A percentile compares a stretch with the other conserved stretches of the same genome.
phyloP scores from a whole-genome alignment of 805 yeast genomes.

The Pichia occidentalis region DNA sequence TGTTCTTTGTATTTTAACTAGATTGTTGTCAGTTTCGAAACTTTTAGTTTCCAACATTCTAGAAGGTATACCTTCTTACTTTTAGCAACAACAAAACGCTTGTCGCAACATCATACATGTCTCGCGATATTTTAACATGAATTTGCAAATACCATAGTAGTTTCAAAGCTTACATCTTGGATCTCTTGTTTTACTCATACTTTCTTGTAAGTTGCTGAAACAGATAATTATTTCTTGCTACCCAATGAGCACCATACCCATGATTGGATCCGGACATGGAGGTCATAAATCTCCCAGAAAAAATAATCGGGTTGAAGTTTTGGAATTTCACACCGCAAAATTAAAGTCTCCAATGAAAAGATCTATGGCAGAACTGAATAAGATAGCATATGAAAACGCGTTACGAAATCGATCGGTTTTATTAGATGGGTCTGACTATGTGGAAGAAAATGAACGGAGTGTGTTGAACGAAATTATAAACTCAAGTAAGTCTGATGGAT shows the following conservation, averaged over 20 bases:
- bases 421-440: slow-evolving; percentile 31
- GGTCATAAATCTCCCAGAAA: slow-evolving; percentile 31
- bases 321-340: slow-evolving; percentile 34
- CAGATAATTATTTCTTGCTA: too few relatives aligned
- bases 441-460: slow-evolving; percentile 34
- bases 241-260: not conserved
- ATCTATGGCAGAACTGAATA: slow-evolving; percentile 33
- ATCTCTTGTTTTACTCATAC: too few relatives aligned
- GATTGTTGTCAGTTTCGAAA: too few relatives aligned
- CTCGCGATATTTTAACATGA: too few relatives aligned
- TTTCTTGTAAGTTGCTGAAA: too few relatives aligned
- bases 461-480: slow-evolving; percentile 42
- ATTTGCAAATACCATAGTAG: too few relatives aligned
- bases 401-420: slow-evolving; percentile 16
- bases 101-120: too few relatives aligned
- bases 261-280: slow-evolving; percentile 14
- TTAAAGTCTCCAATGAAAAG: slow-evolving; percentile 38
- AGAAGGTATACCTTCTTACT: too few relatives aligned
- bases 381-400: slow-evolving; percentile 46
- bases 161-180: too few relatives aligned
- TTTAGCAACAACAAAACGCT: too few relatives aligned
- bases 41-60: too few relatives aligned
- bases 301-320: slow-evolving; percentile 26
- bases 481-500: slow-evolving; percentile 31
- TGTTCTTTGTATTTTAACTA: too few relatives aligned